A percentile compares a stretch with the other conserved stretches of the same genome.
These are phyloP conservation scores for Carex cristatella DNA, from an alignment of 176 grass and related monocot genomes.

Conservation along the genomic window DNA sequence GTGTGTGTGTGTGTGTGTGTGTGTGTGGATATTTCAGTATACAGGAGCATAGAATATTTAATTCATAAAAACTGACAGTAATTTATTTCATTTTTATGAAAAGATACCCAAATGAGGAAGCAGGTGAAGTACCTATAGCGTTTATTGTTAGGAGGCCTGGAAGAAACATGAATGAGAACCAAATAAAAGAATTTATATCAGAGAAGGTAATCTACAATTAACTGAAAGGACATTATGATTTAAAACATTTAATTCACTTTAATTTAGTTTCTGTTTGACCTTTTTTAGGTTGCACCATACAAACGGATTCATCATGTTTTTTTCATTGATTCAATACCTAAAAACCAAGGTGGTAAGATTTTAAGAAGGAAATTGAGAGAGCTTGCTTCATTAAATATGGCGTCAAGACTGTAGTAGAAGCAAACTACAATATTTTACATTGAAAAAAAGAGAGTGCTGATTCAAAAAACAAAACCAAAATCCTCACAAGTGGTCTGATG, in stretches of 20 bases:
- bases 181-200: constrained; percentile 33
- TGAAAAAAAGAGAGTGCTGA: neutral
- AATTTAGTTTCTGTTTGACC: neutral
- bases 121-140: constrained; percentile 36
- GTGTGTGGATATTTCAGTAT: neutral
- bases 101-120: constrained; percentile 41
- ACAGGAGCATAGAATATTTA: neutral
- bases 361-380: neutral
- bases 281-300: neutral
- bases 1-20: no score
- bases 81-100: constrained; percentile 2
- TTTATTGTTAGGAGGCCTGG: constrained; percentile 24
- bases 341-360: constrained; percentile 2
- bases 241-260: neutral
- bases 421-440: neutral
- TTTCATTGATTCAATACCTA: neutral
- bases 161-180: constrained; percentile 11
- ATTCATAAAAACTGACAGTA: neutral
- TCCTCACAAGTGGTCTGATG: neutral
- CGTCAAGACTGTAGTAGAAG: neutral
- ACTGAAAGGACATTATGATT: neutral
- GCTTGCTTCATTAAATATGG: neutral
- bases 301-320: neutral
- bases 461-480: neutral
- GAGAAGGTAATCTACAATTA: constrained; percentile 24